Conservation (phyloP, 75 land plant genomes). For the Cunninghamia lanceolata region DNA sequence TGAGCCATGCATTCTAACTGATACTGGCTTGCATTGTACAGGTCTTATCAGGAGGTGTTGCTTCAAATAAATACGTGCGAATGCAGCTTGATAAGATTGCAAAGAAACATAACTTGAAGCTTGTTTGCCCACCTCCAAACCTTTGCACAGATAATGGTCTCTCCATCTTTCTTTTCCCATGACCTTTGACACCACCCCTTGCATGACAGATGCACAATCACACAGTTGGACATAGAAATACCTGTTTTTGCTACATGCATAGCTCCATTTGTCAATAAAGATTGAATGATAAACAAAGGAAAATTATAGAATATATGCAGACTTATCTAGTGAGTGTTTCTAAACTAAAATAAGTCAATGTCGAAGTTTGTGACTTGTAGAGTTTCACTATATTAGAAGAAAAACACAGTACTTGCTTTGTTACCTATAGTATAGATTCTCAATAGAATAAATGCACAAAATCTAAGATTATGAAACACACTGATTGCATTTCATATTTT, state of each 20-base stretch:
- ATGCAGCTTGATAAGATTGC: slow-evolving; percentile 53
- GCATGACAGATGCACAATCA: background rate
- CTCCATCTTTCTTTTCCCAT: slow-evolving; percentile 2
- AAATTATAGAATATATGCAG: background rate
- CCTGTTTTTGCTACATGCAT: too few species aligned
- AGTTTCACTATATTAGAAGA: background rate
- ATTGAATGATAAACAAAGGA: background rate
- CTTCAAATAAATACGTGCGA: slow-evolving; percentile 89
- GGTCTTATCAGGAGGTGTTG: slow-evolving; percentile 99
- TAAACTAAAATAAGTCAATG: background rate
- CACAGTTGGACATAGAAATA: background rate
- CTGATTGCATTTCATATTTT: background rate
- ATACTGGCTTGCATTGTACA: slow-evolving; percentile 23
- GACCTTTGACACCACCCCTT: background rate
- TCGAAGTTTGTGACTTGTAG: background rate
- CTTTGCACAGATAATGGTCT: slow-evolving; percentile 98
- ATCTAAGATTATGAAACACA: too few species aligned
- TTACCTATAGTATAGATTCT: background rate
- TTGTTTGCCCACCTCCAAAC: slow-evolving; percentile 94
- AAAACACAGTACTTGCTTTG: background rate
- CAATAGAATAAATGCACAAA: background rate
- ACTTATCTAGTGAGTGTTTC: background rate
- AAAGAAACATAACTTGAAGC: slow-evolving; percentile 54
- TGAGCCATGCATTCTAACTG: background rate
- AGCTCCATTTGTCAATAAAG: background rate